A percentile compares a stretch with the other conserved stretches of the same genome.
These are phyloP conservation scores for Sclerotinia trifoliorum DNA, from an alignment of 2,329 filamentous ascomycete genomes.

Conservation along the genomic window DNA sequence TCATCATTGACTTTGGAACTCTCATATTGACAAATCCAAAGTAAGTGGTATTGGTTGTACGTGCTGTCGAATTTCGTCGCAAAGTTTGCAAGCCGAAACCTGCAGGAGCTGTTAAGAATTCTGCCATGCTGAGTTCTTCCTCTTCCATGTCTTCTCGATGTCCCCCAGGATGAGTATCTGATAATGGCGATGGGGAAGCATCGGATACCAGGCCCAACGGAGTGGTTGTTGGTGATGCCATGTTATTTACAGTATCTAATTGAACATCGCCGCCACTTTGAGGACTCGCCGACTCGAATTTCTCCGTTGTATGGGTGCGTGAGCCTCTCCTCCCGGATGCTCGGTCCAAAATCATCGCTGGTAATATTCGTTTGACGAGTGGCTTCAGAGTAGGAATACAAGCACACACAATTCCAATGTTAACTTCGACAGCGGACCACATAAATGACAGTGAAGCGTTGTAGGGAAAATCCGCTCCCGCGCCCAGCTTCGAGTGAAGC, in stretches of 20 bases:
- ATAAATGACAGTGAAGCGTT: conserved; percentile 83
- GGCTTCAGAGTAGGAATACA: conserved; percentile 93
- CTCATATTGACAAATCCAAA: conserved; percentile 77
- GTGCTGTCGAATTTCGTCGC: conserved; percentile 20
- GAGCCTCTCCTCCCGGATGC: conserved; percentile 9
- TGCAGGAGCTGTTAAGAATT: conserved; percentile 35
- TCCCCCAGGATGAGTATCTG: conserved; percentile 22
- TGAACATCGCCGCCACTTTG: conserved; percentile 20
- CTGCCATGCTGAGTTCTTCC: conserved; percentile 32
- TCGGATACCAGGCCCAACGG: neutral
- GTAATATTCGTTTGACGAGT: conserved; percentile 56
- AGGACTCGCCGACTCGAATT: conserved; percentile 28
- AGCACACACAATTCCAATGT: conserved; percentile 83
- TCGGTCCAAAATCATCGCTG: conserved; percentile 35
- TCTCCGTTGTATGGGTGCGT: conserved; percentile 15
- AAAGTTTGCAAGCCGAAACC: conserved; percentile 4
- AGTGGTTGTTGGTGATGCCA: neutral
- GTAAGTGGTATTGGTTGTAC: conserved; percentile 50
- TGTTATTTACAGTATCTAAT: neutral
- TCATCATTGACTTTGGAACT: conserved; percentile 67
- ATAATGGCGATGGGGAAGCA: conserved; percentile 22
- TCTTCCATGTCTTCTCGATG: conserved; percentile 27
- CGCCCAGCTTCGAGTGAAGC: conserved; percentile 43
- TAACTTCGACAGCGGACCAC: conserved; percentile 93
- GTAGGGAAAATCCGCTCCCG: conserved; percentile 58